Base-by-base conservation (phyloP, 73 alveolate species). In the Paramecium pentaurelia region DNA sequence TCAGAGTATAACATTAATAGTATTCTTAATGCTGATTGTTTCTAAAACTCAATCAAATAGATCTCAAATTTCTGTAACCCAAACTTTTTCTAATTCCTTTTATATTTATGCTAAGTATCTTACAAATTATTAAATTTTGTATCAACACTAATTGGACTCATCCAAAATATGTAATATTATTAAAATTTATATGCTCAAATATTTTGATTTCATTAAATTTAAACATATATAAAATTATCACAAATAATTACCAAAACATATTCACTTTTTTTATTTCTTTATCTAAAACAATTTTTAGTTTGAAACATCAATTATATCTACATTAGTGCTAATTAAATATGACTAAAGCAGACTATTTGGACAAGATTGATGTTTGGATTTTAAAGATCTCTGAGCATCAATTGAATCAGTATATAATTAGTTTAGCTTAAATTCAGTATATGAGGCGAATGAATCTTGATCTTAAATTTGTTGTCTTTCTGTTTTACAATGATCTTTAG, bases 301-400 rank as follows among this genome's bases (percentile, higher is more conserved):
- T 0, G 77, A 45, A 20, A 80, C 20, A 44, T 80, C 75, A 25
- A 80, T 80, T 80, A 80, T 80, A 80, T 80, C 91, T 7, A 11
- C 34, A 45, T 49, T 80, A 20, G 91, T 80, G n/a, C 11, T 42
- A 11, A 80, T 42, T 14, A 45, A 37, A 45, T 27, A 44, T 14
- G 49, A 22, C 45, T 80, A 64, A 28, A 4, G 9, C 8, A 64
- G 22, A 25, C 58, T 47, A 80, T 80, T 80, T 18, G 51, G 42
- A 10, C 84, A 64, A 14, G 84, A 64, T 64, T 25, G 58, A 14
- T 42, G 32, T 80, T 28, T 80, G 4, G 14, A 27, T 20, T 37
- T 40, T 20, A 80, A 9, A 40, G 91, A 80, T 27, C 45, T 80
- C 58, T 80, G 73, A 25, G 58, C 71, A 27, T n/a, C 73, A 16